A percentile compares a stretch with the other conserved stretches of the same genome.
Evolutionary conservation across 495 filamentous ascomycete species (phyloP).

Genomic region (Tuber borchii): DNA sequence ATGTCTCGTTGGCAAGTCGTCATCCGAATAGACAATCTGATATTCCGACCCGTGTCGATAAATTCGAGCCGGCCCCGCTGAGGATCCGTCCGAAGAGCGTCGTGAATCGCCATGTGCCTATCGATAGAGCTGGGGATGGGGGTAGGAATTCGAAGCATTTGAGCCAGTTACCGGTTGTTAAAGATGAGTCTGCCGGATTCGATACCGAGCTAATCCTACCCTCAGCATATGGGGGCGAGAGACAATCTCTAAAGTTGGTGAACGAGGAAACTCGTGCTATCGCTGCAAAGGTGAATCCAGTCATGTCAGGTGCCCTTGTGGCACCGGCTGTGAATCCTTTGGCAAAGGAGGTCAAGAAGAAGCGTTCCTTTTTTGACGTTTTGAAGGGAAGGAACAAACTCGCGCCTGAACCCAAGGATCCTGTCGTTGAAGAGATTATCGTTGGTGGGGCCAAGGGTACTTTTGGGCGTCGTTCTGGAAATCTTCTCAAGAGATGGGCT

Average conservation of each 20-base stretch:
- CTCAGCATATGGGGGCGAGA: not conserved
- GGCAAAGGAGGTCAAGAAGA: constrained; percentile 22
- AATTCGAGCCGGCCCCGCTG: constrained; percentile 8
- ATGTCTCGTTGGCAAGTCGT: not conserved
- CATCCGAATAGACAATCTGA: not conserved
- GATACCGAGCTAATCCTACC: not conserved
- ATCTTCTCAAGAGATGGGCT: constrained; percentile 24
- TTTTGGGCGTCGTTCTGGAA: constrained; percentile 31
- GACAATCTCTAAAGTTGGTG: not conserved
- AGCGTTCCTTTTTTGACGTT: constrained; percentile 29
- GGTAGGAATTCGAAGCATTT: not conserved
- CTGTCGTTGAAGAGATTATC: constrained; percentile 1
- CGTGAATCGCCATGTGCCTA: not conserved
- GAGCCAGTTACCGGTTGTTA: not conserved
- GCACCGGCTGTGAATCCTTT: not conserved
- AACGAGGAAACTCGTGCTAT: not conserved
- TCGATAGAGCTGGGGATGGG: not conserved
- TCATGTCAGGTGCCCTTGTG: not conserved
- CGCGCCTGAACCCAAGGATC: not conserved
- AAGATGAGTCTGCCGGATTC: not conserved
- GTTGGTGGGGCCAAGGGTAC: constrained; percentile 10
- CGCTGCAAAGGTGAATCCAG: not conserved
- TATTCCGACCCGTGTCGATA: not conserved
- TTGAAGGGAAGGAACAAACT: constrained; percentile 17
- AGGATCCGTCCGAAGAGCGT: constrained; percentile 8